These are phyloP conservation scores for Pinus tabuliformis DNA, from an alignment of 75 land plant genomes.

Conservation along the genomic window DNA sequence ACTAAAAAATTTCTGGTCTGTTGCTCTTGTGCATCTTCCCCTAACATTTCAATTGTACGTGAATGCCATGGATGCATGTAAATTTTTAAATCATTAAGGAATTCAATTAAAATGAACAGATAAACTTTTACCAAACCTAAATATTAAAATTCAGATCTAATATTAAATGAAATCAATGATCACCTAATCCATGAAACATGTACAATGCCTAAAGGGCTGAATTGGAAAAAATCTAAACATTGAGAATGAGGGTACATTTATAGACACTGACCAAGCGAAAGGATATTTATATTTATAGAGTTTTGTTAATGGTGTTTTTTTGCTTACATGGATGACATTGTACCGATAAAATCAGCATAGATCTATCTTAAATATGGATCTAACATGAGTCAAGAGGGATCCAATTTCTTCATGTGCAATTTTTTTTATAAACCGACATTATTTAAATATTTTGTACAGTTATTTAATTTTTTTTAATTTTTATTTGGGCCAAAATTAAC, in stretches of 20 bases:
- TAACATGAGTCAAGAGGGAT: too few relatives aligned
- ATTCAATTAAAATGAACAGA: neutral
- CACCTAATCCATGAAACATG: neutral
- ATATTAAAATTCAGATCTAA: neutral
- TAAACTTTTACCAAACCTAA: neutral
- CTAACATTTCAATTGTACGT: neutral
- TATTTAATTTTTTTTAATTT: too few relatives aligned
- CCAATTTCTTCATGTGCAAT: too few relatives aligned
- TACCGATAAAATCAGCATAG: neutral
- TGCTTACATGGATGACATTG: neutral
- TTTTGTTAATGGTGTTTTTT: neutral
- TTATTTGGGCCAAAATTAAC: too few relatives aligned
- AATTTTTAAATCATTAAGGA: neutral
- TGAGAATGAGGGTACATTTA: neutral
- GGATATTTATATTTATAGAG: too few relatives aligned
- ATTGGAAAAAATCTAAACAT: constrained; percentile 1
- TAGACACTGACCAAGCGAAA: neutral
- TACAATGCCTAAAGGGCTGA: neutral
- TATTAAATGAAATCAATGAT: neutral
- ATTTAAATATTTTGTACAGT: too few relatives aligned
- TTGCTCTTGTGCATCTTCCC: neutral
- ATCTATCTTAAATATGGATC: too few relatives aligned
- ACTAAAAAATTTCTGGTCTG: neutral
- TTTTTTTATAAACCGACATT: too few relatives aligned
- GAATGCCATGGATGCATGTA: neutral